A percentile compares a stretch with the other conserved stretches of the same genome.
Evolutionary conservation across 306 rosid genomes (phyloP).

Genomic region (Gastrolobium villosum): DNA sequence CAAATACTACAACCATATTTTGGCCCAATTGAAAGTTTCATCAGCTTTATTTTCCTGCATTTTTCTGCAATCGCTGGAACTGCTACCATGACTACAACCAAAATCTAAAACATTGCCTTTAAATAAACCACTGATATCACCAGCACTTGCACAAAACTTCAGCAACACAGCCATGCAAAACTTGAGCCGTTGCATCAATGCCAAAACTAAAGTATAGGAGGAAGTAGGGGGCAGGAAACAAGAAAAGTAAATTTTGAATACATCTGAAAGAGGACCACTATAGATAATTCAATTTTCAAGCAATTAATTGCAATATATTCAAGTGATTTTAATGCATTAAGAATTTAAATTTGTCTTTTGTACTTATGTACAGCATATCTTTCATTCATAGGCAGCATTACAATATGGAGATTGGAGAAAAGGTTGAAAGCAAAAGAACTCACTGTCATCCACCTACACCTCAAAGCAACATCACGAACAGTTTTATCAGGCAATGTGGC

Average conservation of each 20-base stretch:
- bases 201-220: constrained; percentile 20
- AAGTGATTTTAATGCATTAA: background rate
- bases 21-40: constrained; percentile 40
- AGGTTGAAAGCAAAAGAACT: constrained; percentile 55
- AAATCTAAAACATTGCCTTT: constrained; percentile 51
- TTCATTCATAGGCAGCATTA: constrained; percentile 13
- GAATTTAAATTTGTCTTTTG: constrained; percentile 12
- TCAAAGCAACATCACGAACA: constrained; percentile 98
- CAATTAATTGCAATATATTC: constrained; percentile 14
- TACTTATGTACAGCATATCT: background rate
- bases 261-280: constrained; percentile 35
- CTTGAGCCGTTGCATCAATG: constrained; percentile 10
- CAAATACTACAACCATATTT: constrained; percentile 43
- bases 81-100: constrained; percentile 40
- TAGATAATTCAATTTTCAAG: constrained; percentile 17
- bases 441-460: constrained; percentile 99
- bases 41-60: constrained; percentile 27
- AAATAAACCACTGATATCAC: constrained; percentile 33
- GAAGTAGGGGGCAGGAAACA: background rate
- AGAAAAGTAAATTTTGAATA: constrained; percentile 30
- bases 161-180: constrained; percentile 36
- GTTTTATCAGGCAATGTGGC: constrained; percentile 91
- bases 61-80: constrained; percentile 32
- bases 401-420: constrained; percentile 35
- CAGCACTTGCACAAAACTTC: constrained; percentile 25